Conservation (phyloP, 192 early-diverging fungal species). For the Coemansia sp. region DNA sequence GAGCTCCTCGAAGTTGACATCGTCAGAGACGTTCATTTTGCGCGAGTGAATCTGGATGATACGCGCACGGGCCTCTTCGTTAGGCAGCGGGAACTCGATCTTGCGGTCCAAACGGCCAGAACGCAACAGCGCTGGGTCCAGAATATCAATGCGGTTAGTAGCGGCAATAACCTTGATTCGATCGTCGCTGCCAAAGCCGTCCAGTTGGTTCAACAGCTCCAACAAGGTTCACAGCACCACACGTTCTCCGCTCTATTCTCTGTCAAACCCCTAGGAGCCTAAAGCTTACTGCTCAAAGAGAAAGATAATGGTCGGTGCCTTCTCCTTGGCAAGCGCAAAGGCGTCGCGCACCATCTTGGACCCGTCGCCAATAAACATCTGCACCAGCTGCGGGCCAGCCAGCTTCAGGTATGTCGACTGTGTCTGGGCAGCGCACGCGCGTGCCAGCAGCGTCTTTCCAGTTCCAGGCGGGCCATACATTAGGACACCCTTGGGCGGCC, state of each 20-base stretch:
- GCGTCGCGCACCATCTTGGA: slow-evolving; percentile 97
- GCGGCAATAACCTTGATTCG: slow-evolving; percentile 99
- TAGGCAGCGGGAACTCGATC: slow-evolving; percentile 90
- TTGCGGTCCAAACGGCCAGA: slow-evolving; percentile 90
- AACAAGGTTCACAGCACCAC: slow-evolving; percentile 99
- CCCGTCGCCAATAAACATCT: slow-evolving; percentile 99
- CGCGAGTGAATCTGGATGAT: slow-evolving; percentile 98
- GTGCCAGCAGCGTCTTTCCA: slow-evolving; percentile 90
- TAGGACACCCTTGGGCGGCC: slow-evolving; percentile 81
- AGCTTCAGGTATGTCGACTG: slow-evolving; percentile 95
- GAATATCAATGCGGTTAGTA: slow-evolving; percentile 94
- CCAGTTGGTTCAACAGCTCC: slow-evolving; percentile 96
- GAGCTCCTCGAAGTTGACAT: slow-evolving; percentile 97
- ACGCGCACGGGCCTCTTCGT: slow-evolving; percentile 91
- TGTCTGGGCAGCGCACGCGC: slow-evolving; percentile 98
- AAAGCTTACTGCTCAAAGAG: slow-evolving; percentile 99
- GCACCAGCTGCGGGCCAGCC: slow-evolving; percentile 94
- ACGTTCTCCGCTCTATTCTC: slow-evolving; percentile 96
- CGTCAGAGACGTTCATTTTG: slow-evolving; percentile 94
- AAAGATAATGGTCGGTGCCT: slow-evolving; percentile 98
- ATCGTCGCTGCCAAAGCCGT: slow-evolving; percentile 95
- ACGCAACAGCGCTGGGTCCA: slow-evolving; percentile 87
- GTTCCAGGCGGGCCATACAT: slow-evolving; percentile 88
- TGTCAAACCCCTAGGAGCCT: slow-evolving; percentile 98
- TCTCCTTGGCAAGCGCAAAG: slow-evolving; percentile 96